phyloP scores from a whole-genome alignment of 148 eudicot species.

The Rheum nobile region DNA sequence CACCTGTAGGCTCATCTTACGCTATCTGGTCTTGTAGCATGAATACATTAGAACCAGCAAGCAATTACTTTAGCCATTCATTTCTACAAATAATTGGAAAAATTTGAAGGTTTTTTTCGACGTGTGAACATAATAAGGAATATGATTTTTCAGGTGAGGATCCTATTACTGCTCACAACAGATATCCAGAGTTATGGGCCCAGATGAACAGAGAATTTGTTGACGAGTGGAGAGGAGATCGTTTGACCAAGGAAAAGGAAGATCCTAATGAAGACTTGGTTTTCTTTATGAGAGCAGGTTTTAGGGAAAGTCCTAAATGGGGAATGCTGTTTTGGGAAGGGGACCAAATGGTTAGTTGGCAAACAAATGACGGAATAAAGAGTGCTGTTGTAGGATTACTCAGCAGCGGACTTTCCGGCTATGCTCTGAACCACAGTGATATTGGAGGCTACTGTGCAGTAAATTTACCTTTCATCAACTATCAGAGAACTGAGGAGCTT shows the following conservation, averaged over 20 bases:
- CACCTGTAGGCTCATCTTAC: not conserved
- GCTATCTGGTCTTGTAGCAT: not conserved
- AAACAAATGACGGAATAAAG: conserved; percentile 85
- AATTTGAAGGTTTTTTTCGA: not conserved
- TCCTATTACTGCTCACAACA: conserved; percentile 90
- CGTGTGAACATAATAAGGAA: not conserved
- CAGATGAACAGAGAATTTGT: conserved; percentile 76
- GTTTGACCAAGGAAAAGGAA: conserved; percentile 39
- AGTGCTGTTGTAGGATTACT: conserved; percentile 90
- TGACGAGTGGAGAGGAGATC: conserved; percentile 61
- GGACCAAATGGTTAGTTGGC: conserved; percentile 99
- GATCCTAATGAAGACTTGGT: conserved; percentile 58
- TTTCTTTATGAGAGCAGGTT: conserved; percentile 98
- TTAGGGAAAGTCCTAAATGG: conserved; percentile 85
- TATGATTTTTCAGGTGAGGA: conserved; percentile 53
- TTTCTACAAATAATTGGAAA: not conserved
- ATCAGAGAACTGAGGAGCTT: conserved; percentile 69
- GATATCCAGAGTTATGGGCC: conserved; percentile 97
- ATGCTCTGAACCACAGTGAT: conserved; percentile 92
- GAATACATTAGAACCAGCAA: not conserved
- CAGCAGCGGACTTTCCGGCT: conserved; percentile 84
- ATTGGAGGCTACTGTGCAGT: conserved; percentile 96
- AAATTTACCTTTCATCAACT: conserved; percentile 78
- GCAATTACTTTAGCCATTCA: too few species aligned
- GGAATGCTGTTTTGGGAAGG: conserved; percentile 99